phyloP scores from a whole-genome alignment of 257 asterid species.

The Solanum stenotomum region DNA sequence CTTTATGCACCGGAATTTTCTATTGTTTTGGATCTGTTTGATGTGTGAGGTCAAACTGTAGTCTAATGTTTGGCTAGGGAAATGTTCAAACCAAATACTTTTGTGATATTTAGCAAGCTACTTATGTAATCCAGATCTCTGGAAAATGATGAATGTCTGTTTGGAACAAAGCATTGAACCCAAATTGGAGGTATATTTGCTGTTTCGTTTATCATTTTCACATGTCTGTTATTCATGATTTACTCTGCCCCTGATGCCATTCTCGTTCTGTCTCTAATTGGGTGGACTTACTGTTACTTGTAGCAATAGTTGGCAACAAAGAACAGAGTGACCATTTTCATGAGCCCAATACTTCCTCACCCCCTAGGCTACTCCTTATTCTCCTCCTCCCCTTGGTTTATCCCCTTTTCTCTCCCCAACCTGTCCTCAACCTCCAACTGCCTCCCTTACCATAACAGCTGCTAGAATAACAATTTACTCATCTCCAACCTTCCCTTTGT shows the following conservation, averaged over 20 bases:
- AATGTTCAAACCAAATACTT: neutral
- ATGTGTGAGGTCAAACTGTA: neutral
- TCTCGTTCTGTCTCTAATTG: neutral
- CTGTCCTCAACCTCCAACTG: neutral
- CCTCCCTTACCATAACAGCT: neutral
- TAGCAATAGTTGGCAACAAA: neutral
- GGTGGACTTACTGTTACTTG: neutral
- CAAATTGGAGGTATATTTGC: neutral
- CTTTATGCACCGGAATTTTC: neutral
- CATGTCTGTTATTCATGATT: neutral
- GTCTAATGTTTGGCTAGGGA: neutral
- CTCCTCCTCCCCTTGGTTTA: neutral
- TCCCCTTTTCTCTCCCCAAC: neutral
- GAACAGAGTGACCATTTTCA: neutral
- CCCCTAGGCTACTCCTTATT: neutral
- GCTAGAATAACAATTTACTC: neutral
- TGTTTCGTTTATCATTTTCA: neutral
- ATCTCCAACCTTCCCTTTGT: neutral
- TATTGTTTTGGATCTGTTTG: neutral
- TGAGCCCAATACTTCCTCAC: neutral
- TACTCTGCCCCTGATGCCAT: neutral
- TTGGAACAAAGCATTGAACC: neutral
- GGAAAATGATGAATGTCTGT: neutral
- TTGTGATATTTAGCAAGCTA: neutral
- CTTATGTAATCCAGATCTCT: neutral